These are phyloP conservation scores for Leccinum boreale DNA, from an alignment of 768 basidiomycete species.

Conservation along the genomic window DNA sequence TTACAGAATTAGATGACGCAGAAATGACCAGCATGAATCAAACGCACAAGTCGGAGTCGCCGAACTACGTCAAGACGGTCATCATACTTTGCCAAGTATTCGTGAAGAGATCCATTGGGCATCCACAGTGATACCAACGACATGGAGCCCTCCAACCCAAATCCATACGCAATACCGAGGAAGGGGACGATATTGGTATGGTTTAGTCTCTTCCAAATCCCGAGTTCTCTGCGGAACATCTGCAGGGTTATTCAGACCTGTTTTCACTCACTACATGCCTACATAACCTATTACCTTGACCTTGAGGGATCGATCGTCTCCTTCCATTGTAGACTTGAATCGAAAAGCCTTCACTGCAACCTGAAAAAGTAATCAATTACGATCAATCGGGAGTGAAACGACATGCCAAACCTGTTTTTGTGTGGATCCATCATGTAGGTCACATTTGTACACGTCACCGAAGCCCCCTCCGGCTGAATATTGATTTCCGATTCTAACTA, in stretches of 20 bases:
- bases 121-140: background rate
- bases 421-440: too few relatives aligned
- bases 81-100: background rate
- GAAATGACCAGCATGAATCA: background rate
- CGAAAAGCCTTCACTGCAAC: background rate
- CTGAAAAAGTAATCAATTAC: background rate
- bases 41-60: background rate
- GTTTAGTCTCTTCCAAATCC: background rate
- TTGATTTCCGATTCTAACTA: background rate
- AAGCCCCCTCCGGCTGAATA: background rate
- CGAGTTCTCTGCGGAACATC: background rate
- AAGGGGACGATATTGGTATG: background rate
- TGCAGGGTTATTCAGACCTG: background rate
- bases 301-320: background rate
- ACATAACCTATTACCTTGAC: background rate
- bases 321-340: background rate
- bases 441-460: background rate
- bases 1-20: background rate
- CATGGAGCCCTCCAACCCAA: background rate
- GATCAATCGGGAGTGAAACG: background rate
- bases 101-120: background rate
- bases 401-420: background rate
- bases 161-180: background rate
- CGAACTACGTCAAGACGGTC: background rate
- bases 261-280: background rate